Evolutionary conservation across 177 flowering plant species (phyloP), one percentile per base, ranked within the genome.

Genomic region (Vitis hybrid): DNA sequence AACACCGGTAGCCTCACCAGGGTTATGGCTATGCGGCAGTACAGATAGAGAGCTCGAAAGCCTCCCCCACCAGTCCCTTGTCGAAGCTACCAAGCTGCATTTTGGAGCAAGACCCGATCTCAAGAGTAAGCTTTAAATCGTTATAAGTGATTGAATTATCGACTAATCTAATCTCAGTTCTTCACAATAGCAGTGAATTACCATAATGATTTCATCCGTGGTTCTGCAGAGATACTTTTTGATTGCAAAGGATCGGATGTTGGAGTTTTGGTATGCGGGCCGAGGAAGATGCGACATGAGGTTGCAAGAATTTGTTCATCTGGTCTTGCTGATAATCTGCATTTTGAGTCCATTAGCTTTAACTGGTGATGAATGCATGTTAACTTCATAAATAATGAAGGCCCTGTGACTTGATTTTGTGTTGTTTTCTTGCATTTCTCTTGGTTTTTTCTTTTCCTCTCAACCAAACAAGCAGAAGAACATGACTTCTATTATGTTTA

Each of bases 341-440:
- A 89, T 49, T 90, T 84, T 33, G 87, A 90, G 77, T 80, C 89
- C 47, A 80, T 88, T 31, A 92, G 88, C 82, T 90, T 90, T 70
- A 80, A 61, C 76, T 87, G 88, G 91, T 90, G 82, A 86, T 78
- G 8, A 33, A 52, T 6, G 38, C n/a, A 20, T 2, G 8, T 7
- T 28, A 28, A 28, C 31, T 28, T 28, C 31, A 31, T 38, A 38
- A 47, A 33, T 44, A 47, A 59, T 59, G 56, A 59, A 59, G 38
- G 31, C 19, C 20, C 49, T 69, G 47, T 38, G 8, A 38, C 47
- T 38, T 38, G 0, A 38, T 38, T 38, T 38, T 5, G 47, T 38
- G 47, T 38, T 38, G 47, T 38, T 38, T 0, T 38, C 47, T 38
- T 8, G 47, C 9, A 8, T 38, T 1, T 38, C 47, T 38, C 47